phyloP scores from a whole-genome alignment of 192 early-diverging fungal species.

The Pilobolus umbonatus region DNA sequence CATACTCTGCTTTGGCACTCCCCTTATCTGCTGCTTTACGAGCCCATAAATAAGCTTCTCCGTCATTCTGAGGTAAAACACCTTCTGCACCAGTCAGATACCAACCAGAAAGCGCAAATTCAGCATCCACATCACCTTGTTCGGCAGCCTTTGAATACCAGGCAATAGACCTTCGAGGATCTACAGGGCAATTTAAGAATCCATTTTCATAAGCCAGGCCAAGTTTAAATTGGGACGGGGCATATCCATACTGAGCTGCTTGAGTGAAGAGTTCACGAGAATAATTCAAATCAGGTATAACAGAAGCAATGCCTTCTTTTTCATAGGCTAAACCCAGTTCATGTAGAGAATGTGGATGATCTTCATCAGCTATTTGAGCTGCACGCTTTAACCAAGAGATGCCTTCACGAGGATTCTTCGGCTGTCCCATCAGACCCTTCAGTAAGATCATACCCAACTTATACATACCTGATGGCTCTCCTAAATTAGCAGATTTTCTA shows the following conservation, averaged over 20 bases:
- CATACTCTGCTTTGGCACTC: constrained; percentile 93
- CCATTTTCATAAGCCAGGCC: constrained; percentile 96
- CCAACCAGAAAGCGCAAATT: constrained; percentile 98
- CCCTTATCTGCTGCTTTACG: constrained; percentile 94
- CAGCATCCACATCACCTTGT: constrained; percentile 85
- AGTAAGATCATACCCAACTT: constrained; percentile 91
- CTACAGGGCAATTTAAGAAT: constrained; percentile 73
- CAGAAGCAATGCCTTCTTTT: constrained; percentile 57
- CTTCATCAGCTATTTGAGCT: constrained; percentile 80
- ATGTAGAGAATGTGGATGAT: constrained; percentile 90
- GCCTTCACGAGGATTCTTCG: constrained; percentile 82
- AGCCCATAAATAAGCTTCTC: constrained; percentile 97
- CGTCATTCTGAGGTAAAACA: constrained; percentile 83
- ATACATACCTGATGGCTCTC: constrained; percentile 93
- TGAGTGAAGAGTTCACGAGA: constrained; percentile 86
- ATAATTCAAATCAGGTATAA: constrained; percentile 81
- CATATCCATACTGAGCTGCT: constrained; percentile 92
- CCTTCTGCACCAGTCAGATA: constrained; percentile 89
- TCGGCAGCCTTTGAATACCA: constrained; percentile 97
- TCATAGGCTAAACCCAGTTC: constrained; percentile 90
- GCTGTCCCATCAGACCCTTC: constrained; percentile 76
- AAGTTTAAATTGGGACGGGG: constrained; percentile 87
- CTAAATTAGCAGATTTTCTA: constrained; percentile 84
- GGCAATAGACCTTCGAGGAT: constrained; percentile 85
- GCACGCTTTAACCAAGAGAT: constrained; percentile 95